Conservation (phyloP, 2,329 filamentous ascomycete species). For the Bipolaris sorokiniana region DNA sequence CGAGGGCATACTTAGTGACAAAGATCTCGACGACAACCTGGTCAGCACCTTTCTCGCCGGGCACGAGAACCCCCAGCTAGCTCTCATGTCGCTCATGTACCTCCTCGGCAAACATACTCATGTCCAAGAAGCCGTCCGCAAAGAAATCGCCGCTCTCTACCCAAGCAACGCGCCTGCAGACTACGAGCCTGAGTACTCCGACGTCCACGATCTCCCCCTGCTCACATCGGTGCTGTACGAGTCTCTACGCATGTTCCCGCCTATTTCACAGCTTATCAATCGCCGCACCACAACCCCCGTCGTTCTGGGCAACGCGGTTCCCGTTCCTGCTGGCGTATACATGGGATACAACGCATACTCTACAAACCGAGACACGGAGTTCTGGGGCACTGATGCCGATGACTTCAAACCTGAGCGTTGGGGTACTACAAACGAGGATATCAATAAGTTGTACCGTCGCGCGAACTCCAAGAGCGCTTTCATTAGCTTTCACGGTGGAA, state of each 20-base stretch:
- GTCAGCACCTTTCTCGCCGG: constrained; percentile 37
- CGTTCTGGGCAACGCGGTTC: constrained; percentile 27
- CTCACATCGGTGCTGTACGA: constrained; percentile 57
- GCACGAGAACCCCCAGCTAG: constrained; percentile 37
- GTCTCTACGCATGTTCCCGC: constrained; percentile 56
- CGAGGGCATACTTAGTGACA: constrained; percentile 30
- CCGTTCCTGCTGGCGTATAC: constrained; percentile 31
- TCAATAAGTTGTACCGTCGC: constrained; percentile 45
- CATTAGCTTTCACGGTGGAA: constrained; percentile 53
- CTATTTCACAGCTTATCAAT: constrained; percentile 59
- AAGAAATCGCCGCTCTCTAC: constrained; percentile 27
- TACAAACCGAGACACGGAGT: constrained; percentile 32
- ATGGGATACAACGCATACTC: constrained; percentile 39
- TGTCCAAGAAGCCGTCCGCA: constrained; percentile 27
- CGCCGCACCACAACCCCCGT: constrained; percentile 45
- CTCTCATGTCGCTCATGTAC: constrained; percentile 35
- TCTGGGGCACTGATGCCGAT: constrained; percentile 40
- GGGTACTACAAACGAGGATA: constrained; percentile 46
- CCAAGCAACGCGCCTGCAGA: constrained; percentile 18
- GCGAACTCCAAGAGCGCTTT: constrained; percentile 49
- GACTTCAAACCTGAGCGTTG: constrained; percentile 52
- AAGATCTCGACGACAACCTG: constrained; percentile 36
- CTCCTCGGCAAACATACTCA: constrained; percentile 29
- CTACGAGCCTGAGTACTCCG: constrained; percentile 26
- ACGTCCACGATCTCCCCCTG: constrained; percentile 49